A percentile compares a stretch with the other conserved stretches of the same genome.
phyloP scores from a whole-genome alignment of 2,329 filamentous ascomycete species.

The Ophiostoma sp. region DNA sequence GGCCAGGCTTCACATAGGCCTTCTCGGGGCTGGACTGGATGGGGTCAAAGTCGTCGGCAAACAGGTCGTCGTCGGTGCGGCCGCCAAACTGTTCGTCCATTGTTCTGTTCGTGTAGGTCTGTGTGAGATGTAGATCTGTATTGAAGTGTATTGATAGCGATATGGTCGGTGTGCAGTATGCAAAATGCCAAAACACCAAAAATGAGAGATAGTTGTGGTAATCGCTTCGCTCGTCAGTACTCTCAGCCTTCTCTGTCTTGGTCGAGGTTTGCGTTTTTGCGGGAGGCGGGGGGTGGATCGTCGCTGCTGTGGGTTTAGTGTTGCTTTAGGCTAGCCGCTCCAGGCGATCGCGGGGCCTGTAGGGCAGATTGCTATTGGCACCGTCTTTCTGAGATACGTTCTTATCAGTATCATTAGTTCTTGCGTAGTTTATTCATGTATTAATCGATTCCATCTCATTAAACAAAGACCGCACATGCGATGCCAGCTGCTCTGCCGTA shows the following conservation, averaged over 20 bases:
- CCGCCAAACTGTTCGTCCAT: conserved; percentile 60
- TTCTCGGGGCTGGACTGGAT: conserved; percentile 32
- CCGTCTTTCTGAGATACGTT: no score
- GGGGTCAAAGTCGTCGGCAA: conserved; percentile 58
- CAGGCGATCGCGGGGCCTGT: neutral
- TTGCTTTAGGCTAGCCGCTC: neutral
- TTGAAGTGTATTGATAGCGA: neutral
- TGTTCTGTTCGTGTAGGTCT: neutral
- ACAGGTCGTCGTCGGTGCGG: conserved; percentile 57
- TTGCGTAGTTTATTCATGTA: neutral
- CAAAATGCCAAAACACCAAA: neutral
- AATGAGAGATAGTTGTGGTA: no score
- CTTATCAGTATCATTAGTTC: no score
- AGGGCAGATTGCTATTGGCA: neutral
- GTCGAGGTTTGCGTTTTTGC: conserved; percentile 1
- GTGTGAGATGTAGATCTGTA: neutral
- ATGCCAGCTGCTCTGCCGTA: conserved; percentile 37
- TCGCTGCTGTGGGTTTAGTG: neutral
- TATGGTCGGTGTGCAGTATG: neutral
- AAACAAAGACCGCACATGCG: neutral
- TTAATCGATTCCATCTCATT: no score
- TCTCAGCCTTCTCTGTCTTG: neutral
- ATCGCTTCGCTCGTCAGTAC: no score
- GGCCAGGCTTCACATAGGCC: neutral
- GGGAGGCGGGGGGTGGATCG: conserved; percentile 13